Conservation (phyloP, 495 filamentous ascomycete species). For the Podospora tetraspora region DNA sequence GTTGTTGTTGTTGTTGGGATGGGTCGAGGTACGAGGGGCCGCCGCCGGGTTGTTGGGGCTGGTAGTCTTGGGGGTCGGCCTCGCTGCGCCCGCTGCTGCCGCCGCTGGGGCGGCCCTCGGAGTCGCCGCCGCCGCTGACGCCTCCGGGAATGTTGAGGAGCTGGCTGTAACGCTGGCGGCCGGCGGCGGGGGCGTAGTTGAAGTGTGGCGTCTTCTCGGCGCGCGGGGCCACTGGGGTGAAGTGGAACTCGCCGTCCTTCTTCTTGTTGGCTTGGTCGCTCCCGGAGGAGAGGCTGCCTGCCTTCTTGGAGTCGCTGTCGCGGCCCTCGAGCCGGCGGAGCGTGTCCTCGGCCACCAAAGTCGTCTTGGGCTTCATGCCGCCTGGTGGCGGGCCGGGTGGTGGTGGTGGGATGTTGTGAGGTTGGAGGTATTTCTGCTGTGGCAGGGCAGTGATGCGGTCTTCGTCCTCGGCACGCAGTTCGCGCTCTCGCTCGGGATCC, state of each 20-base stretch:
- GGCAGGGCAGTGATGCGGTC: constrained; percentile 81
- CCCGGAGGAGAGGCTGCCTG: constrained; percentile 8
- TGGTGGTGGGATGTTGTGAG: constrained; percentile 39
- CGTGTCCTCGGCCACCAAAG: constrained; percentile 37
- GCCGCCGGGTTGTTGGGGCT: constrained; percentile 10
- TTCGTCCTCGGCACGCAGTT: constrained; percentile 79
- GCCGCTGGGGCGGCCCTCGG: constrained; percentile 25
- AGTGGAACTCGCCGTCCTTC: constrained; percentile 48
- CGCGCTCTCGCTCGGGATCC: constrained; percentile 69
- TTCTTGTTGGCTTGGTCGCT: constrained; percentile 27
- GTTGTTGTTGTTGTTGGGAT: no score
- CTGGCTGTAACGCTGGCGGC: constrained; percentile 33
- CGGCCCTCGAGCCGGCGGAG: constrained; percentile 42
- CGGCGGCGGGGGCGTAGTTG: constrained; percentile 48
- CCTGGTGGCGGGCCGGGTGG: constrained; percentile 40
- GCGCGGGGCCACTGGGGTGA: constrained; percentile 42
- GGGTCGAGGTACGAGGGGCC: constrained; percentile 6
- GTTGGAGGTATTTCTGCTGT: constrained; percentile 51
- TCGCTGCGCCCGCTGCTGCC: constrained; percentile 22
- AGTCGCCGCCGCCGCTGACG: constrained; percentile 9
- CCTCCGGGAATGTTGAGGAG: constrained; percentile 19
- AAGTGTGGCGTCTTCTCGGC: constrained; percentile 42
- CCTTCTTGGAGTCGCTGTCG: constrained; percentile 22
- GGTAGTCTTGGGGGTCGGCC: constrained; percentile 1
- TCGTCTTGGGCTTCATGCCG: constrained; percentile 22